Conservation (phyloP, 2,329 filamentous ascomycete species). For the Xylaria arbuscula region DNA sequence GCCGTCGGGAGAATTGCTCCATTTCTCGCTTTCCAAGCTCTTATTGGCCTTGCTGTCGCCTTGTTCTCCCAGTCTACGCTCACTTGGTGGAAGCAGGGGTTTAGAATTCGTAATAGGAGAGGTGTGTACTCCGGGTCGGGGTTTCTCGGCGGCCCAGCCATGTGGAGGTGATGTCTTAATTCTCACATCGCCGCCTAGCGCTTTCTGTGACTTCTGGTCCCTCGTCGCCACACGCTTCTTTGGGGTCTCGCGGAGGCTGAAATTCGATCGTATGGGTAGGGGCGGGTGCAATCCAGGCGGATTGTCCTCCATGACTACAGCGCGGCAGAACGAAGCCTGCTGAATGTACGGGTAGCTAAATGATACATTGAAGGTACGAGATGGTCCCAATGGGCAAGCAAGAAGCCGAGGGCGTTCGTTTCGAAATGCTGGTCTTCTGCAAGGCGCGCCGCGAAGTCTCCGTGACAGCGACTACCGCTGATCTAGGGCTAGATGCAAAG, state of each 20-base stretch:
- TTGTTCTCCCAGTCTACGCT: slow-evolving; percentile 45
- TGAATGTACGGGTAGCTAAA: slow-evolving; percentile 36
- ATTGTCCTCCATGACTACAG: slow-evolving; percentile 50
- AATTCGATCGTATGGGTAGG: slow-evolving; percentile 43
- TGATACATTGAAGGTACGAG: slow-evolving; percentile 49
- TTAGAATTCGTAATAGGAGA: slow-evolving; percentile 43
- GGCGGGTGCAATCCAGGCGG: slow-evolving; percentile 44
- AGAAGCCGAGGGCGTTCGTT: slow-evolving; percentile 17
- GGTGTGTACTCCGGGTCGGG: slow-evolving; percentile 38
- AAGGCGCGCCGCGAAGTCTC: slow-evolving; percentile 18
- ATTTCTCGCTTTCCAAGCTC: slow-evolving; percentile 65
- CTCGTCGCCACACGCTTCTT: slow-evolving; percentile 41
- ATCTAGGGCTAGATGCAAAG: slow-evolving; percentile 18
- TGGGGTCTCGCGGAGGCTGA: slow-evolving; percentile 41
- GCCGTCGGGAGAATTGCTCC: slow-evolving; percentile 69
- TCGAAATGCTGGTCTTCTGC: slow-evolving; percentile 11
- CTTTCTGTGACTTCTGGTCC: slow-evolving; percentile 40
- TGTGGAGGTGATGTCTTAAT: slow-evolving; percentile 43
- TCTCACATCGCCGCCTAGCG: slow-evolving; percentile 39
- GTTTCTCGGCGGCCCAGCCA: slow-evolving; percentile 37
- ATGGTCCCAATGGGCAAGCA: slow-evolving; percentile 17
- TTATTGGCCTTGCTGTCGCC: slow-evolving; percentile 57
- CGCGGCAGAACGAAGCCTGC: slow-evolving; percentile 48
- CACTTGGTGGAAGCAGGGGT: slow-evolving; percentile 45
- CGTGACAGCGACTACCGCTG: slow-evolving; percentile 6